Evolutionary conservation across 441 rosid genomes (phyloP).

Genomic region (Omphalea diandra): DNA sequence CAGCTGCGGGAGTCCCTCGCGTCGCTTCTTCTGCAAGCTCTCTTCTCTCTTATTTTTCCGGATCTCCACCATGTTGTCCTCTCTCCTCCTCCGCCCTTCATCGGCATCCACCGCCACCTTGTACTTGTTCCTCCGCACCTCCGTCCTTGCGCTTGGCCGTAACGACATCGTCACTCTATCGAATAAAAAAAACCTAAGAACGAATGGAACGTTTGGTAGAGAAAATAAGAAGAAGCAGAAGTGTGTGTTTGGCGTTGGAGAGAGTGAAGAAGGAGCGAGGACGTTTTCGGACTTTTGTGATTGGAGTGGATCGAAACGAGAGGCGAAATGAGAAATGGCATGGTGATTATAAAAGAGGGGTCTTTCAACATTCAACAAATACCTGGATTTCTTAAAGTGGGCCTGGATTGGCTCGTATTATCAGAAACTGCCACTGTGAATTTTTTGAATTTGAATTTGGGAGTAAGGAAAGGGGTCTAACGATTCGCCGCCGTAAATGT

Average conservation of each 20-base stretch:
- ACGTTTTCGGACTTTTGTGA: too few relatives aligned
- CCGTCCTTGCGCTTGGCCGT: slow-evolving; percentile 70
- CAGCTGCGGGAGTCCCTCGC: slow-evolving; percentile 66
- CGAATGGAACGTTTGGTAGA: too few relatives aligned
- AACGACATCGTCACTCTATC: slow-evolving; percentile 53
- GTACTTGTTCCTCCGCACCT: slow-evolving; percentile 70
- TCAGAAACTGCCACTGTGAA: slow-evolving; percentile 35
- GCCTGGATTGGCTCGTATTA: slow-evolving; percentile 27
- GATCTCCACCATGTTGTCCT: slow-evolving; percentile 87
- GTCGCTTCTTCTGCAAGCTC: slow-evolving; percentile 79
- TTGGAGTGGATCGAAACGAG: slow-evolving; percentile 13
- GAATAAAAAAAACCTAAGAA: not conserved
- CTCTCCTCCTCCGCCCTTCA: slow-evolving; percentile 77
- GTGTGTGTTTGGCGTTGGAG: slow-evolving; percentile 7
- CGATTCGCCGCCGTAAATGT: slow-evolving; percentile 30
- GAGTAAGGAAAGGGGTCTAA: slow-evolving; percentile 32
- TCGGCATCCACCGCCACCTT: slow-evolving; percentile 86
- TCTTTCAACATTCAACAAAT: not conserved
- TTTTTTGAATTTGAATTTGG: slow-evolving; percentile 56
- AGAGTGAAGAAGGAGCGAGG: not conserved
- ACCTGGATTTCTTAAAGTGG: too few relatives aligned
- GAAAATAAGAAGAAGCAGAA: not conserved
- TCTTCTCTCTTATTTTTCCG: slow-evolving; percentile 76
- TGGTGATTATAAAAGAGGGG: slow-evolving; percentile 9
- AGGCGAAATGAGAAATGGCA: not conserved